Evolutionary conservation across 371 early-diverging fungal genomes (phyloP).

Genomic region (Mucor ambiguus): DNA sequence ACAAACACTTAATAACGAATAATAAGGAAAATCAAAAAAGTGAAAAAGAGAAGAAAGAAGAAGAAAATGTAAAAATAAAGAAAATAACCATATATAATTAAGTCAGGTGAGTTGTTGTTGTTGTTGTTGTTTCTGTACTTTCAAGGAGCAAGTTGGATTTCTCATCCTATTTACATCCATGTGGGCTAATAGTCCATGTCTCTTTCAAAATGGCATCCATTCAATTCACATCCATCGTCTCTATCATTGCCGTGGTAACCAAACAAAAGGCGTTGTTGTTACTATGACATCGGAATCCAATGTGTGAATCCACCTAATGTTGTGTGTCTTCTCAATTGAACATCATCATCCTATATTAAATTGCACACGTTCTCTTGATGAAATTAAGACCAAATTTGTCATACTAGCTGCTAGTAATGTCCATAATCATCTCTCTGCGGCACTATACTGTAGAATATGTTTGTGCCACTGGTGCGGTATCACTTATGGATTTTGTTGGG

Average conservation of each 20-base stretch:
- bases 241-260: not conserved
- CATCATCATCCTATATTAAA: not conserved
- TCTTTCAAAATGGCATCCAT: not conserved
- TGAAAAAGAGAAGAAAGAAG: slow-evolving; percentile 1
- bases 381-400: not conserved
- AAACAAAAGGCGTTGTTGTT: not conserved
- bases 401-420: not conserved
- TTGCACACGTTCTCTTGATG: not conserved
- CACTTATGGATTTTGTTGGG: not conserved
- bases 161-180: not conserved
- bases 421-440: not conserved
- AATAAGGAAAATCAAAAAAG: not conserved
- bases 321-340: not conserved
- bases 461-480: not conserved
- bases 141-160: not conserved
- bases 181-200: not conserved
- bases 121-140: not conserved
- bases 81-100: slow-evolving; percentile 1
- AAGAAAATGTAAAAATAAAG: slow-evolving; percentile 1
- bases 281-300: not conserved
- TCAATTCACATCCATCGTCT: not conserved
- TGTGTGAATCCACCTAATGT: not conserved
- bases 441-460: not conserved
- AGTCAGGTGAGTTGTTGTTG: slow-evolving; percentile 1
- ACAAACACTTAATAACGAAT: not conserved